A percentile compares a stretch with the other conserved stretches of the same genome.
Evolutionary conservation across 1,139 yeast genomes (phyloP).

Genomic region (Diutina sp.): DNA sequence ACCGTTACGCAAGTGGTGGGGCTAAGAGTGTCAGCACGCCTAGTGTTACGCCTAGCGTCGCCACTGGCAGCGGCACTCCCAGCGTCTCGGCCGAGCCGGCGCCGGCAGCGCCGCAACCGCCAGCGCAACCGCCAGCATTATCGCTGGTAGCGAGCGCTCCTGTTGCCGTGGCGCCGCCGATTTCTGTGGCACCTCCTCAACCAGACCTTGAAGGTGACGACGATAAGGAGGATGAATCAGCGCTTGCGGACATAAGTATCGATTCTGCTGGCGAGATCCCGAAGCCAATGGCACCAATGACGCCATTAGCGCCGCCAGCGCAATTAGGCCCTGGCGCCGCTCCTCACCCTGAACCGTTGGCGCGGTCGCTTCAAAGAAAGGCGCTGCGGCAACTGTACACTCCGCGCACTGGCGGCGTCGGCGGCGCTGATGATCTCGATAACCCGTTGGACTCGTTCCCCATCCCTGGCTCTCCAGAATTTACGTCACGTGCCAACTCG

Average conservation of each 20-base stretch:
- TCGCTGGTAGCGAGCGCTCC: neutral
- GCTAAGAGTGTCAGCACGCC: neutral
- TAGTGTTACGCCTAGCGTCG: neutral
- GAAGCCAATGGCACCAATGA: neutral
- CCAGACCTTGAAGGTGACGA: neutral
- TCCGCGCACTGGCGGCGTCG: neutral
- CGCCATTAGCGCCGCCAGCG: neutral
- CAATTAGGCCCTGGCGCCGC: neutral
- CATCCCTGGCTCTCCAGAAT: slow-evolving; percentile 36
- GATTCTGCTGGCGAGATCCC: neutral
- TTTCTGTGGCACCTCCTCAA: neutral
- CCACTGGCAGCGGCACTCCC: neutral
- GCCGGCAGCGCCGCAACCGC: neutral
- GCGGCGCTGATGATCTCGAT: slow-evolving; percentile 3
- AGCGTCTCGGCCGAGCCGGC: neutral
- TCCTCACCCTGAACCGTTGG: neutral
- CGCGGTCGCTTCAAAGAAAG: neutral
- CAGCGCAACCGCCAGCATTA: neutral
- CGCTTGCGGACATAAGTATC: neutral
- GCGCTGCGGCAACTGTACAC: neutral
- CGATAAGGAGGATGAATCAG: neutral
- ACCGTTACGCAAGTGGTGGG: neutral
- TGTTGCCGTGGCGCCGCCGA: neutral
- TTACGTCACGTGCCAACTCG: slow-evolving; percentile 33
- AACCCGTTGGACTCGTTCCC: slow-evolving; percentile 28